Conservation (phyloP, 192 early-diverging fungal species). For the Jimgerdemannia flammicorona region DNA sequence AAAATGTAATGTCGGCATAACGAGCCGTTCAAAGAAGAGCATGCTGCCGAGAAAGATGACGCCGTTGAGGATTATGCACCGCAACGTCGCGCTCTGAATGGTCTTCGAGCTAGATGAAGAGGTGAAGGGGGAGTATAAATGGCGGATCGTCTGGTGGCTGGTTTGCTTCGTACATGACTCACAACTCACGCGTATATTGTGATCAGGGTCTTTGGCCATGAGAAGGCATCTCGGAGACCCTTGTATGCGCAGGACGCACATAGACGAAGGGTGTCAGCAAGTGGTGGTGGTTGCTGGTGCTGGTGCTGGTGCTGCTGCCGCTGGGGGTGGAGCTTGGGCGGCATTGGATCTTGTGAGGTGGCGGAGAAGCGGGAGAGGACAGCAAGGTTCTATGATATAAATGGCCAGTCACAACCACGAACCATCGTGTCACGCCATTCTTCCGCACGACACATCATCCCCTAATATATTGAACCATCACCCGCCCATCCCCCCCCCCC, state of each 20-base stretch:
- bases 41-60: constrained; percentile 51
- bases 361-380: no score
- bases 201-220: constrained; percentile 39
- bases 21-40: constrained; percentile 33
- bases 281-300: no score
- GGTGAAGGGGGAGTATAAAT: not conserved
- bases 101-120: constrained; percentile 35
- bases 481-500: no score
- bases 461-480: no score
- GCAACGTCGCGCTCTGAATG: constrained; percentile 32
- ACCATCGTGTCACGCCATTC: no score
- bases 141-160: not conserved
- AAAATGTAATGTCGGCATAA: constrained; percentile 19
- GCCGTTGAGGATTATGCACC: constrained; percentile 48
- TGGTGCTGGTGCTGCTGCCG: no score
- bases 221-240: constrained; percentile 29
- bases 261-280: not conserved
- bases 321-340: no score
- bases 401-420: no score
- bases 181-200: constrained; percentile 44
- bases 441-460: no score
- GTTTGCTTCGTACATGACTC: no score
- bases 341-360: no score
- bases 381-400: no score
- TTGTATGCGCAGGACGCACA: not conserved